Conservation (phyloP, 2,329 filamentous ascomycete genomes). For the Aspergillus sp. region DNA sequence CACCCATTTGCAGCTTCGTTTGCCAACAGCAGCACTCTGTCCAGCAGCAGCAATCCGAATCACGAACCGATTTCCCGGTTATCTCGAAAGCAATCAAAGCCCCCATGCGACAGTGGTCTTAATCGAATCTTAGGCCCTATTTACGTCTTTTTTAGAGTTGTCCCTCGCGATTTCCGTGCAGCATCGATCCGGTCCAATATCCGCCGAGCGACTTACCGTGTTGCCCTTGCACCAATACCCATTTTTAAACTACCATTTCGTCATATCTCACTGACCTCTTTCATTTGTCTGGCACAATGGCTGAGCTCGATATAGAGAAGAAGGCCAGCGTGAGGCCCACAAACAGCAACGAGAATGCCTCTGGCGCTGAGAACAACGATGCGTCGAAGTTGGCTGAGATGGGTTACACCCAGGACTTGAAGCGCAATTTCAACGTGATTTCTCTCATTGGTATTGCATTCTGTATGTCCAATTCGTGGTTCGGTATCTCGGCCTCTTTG, state of each 20-base stretch:
- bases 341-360: slow-evolving; percentile 6
- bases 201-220: slow-evolving; percentile 1
- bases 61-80: background rate
- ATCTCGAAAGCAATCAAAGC: slow-evolving; percentile 3
- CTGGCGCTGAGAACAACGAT: slow-evolving; percentile 25
- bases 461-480: slow-evolving; percentile 50
- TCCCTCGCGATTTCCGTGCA: slow-evolving; percentile 3
- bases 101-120: slow-evolving; percentile 9
- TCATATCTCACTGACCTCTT: background rate
- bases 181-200: slow-evolving; percentile 2
- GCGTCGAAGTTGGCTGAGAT: slow-evolving; percentile 42
- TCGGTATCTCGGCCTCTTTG: slow-evolving; percentile 46
- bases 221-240: slow-evolving; percentile 9
- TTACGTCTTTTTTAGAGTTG: slow-evolving; percentile 2
- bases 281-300: slow-evolving; percentile 9
- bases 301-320: slow-evolving; percentile 14
- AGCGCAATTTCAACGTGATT: slow-evolving; percentile 45
- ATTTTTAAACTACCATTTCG: background rate
- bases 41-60: slow-evolving; percentile 6
- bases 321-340: slow-evolving; percentile 12
- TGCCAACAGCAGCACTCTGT: slow-evolving; percentile 8
- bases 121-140: slow-evolving; percentile 3
- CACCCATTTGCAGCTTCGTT: slow-evolving; percentile 6
- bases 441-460: slow-evolving; percentile 49
- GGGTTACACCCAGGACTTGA: slow-evolving; percentile 44